Conservation (phyloP, 805 yeast genomes). For the Candida insectalens region DNA sequence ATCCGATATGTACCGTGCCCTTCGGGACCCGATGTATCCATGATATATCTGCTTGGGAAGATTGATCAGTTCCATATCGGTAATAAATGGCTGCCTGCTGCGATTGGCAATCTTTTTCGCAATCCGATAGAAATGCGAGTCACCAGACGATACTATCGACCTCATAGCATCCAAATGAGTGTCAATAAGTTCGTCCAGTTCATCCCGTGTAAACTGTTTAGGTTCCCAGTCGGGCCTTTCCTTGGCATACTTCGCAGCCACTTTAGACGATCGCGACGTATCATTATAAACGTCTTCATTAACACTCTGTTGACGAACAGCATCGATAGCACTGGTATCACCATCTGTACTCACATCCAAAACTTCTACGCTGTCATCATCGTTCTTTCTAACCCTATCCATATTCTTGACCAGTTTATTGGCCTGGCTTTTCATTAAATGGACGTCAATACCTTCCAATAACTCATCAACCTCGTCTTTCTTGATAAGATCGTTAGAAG, state of each 20-base stretch:
- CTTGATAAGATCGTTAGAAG: slow-evolving; percentile 1
- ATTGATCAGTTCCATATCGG: slow-evolving; percentile 35
- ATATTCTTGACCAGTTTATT: slow-evolving; percentile 22
- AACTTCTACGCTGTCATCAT: slow-evolving; percentile 3
- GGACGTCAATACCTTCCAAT: slow-evolving; percentile 10
- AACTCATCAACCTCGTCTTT: slow-evolving; percentile 3
- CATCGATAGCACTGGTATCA: not conserved
- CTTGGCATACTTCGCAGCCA: slow-evolving; percentile 9
- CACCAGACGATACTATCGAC: slow-evolving; percentile 15
- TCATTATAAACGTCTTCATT: slow-evolving; percentile 9
- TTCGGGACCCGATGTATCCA: slow-evolving; percentile 67
- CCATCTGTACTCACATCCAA: not conserved
- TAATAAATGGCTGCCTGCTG: slow-evolving; percentile 34
- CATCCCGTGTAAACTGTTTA: slow-evolving; percentile 4
- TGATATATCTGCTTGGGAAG: slow-evolving; percentile 39
- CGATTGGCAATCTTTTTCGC: slow-evolving; percentile 33
- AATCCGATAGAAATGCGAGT: slow-evolving; percentile 39
- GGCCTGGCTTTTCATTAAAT: slow-evolving; percentile 20
- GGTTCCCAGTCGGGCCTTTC: slow-evolving; percentile 9
- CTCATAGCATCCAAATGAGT: slow-evolving; percentile 5
- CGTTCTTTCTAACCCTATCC: slow-evolving; percentile 24
- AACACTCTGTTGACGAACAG: not conserved
- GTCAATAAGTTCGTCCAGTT: slow-evolving; percentile 5
- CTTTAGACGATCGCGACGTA: slow-evolving; percentile 3
- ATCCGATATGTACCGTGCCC: too few species aligned